phyloP scores from a whole-genome alignment of 495 filamentous ascomycete species.

The Aspergillus nanangensis region DNA sequence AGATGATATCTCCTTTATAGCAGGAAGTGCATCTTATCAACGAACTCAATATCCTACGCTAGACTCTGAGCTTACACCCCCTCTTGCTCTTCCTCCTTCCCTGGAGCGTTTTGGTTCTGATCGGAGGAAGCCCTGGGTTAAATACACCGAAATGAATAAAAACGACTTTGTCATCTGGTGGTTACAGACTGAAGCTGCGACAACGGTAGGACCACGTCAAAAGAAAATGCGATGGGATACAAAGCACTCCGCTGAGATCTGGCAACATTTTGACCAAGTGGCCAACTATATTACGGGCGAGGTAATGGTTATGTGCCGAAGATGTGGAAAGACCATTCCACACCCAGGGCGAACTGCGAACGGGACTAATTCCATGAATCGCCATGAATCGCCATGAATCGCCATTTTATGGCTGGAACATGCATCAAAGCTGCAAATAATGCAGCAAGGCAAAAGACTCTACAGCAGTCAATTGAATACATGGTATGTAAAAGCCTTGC shows the following conservation, averaged over 20 bases:
- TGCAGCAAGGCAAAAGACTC: too few relatives aligned
- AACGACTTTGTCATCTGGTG: constrained; percentile 9
- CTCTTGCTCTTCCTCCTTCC: not conserved
- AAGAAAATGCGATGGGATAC: too few relatives aligned
- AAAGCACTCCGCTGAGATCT: too few relatives aligned
- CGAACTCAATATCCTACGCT: not conserved
- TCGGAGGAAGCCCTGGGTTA: not conserved
- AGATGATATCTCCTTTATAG: not conserved
- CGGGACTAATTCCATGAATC: not conserved
- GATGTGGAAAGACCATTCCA: too few relatives aligned
- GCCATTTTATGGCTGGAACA: too few relatives aligned
- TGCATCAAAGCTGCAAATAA: too few relatives aligned
- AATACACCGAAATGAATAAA: constrained; percentile 5
- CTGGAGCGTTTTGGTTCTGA: not conserved
- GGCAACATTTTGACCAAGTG: too few relatives aligned
- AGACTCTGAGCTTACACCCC: not conserved
- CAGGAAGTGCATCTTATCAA: not conserved
- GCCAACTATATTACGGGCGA: too few relatives aligned
- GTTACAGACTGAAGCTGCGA: constrained; percentile 6
- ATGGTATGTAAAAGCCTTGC: too few relatives aligned
- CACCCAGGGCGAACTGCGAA: not conserved
- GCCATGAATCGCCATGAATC: too few relatives aligned
- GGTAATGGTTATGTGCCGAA: too few relatives aligned
- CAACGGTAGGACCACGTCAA: not conserved
- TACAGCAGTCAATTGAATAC: too few relatives aligned